Base-by-base conservation (phyloP, 2,329 filamentous ascomycete genomes). In the Pseudocercospora fuligena region DNA sequence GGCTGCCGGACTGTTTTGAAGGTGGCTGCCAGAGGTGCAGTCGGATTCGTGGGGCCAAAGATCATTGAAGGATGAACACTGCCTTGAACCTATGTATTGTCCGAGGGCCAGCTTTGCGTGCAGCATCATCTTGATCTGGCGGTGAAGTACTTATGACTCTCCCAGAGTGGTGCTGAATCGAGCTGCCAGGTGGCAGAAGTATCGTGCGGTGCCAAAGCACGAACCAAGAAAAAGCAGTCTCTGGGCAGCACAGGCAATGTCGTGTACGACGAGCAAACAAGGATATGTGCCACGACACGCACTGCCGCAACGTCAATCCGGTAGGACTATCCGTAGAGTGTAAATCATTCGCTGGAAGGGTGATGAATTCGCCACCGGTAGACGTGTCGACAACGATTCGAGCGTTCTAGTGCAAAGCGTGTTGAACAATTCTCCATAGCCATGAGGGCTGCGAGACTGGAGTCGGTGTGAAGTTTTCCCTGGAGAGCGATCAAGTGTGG, bases 241-340 rank as follows among this genome's bases (percentile, higher is more conserved):
- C 12, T 16, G 51, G 57, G 57, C 33, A 29, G 14, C 57, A 60
- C 57, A 60, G 57, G 36, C 36, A 19, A 47, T 46, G 23, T 60
- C 2, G 31, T 47, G 33, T 60, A 14, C 16, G n/a, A 60, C 57
- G 33, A 29, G 33, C 31, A 60, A 60, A 60, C 57, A 60, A 60
- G 57, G 51, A 21, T 27, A 31, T 5, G 25, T 56, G 5, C 25
- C 23, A 56, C 51, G 12, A 27, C 16, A n/a, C 14, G 51, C 51
- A 31, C 23, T 11, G 21, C 27, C 16, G 11, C 23, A n/a, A n/a
- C 51, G 16, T 27, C 27, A 56, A 56, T n/a, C 8, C 25, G 27
- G 51, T 19, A 56, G 23, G 51, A 31, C 21, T 29, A 56, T 16
- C 23, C 51, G 25, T 27, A 31, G 27, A 25, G 25, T 6, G 40